Conservation (phyloP, 1,284 basidiomycete species). For the Ceratorhiza oryzae-sativae region DNA sequence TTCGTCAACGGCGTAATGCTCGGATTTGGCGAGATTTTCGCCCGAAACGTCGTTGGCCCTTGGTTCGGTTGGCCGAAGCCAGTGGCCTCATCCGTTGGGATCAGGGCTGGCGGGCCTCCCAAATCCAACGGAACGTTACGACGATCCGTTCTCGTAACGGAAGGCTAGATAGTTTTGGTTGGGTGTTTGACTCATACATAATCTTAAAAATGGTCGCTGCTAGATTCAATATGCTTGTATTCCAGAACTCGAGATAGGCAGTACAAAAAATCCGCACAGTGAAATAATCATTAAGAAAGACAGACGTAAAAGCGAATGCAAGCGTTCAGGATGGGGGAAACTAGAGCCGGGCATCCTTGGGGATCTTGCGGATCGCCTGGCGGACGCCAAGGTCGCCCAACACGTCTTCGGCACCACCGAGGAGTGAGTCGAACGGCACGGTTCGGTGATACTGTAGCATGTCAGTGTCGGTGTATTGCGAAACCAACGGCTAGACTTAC, state of each 20-base stretch:
- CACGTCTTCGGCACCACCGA: slow-evolving; percentile 76
- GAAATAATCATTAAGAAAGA: slow-evolving; percentile 23
- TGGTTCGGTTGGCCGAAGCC: slow-evolving; percentile 57
- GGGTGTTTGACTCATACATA: not conserved
- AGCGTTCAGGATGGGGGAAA: not conserved
- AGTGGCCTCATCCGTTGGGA: slow-evolving; percentile 31
- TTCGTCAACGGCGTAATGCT: slow-evolving; percentile 99
- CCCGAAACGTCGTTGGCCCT: slow-evolving; percentile 79
- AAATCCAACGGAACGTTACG: not conserved
- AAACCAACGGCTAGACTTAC: slow-evolving; percentile 52
- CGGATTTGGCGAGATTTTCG: slow-evolving; percentile 97
- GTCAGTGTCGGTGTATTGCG: not conserved
- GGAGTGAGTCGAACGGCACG: slow-evolving; percentile 68
- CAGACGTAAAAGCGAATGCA: slow-evolving; percentile 7
- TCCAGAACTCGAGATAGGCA: slow-evolving; percentile 23
- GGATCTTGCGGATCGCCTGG: slow-evolving; percentile 70
- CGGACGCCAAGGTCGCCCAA: slow-evolving; percentile 73
- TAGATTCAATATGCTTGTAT: slow-evolving; percentile 25
- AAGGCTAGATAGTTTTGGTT: not conserved
- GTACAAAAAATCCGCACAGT: slow-evolving; percentile 31
- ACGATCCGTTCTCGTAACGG: slow-evolving; percentile 12
- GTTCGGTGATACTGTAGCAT: slow-evolving; percentile 66
- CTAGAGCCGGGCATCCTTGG: slow-evolving; percentile 49
- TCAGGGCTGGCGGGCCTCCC: slow-evolving; percentile 6
- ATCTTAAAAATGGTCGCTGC: not conserved